Evolutionary conservation across 2,329 filamentous ascomycete genomes (phyloP), one percentile per base, ranked within the genome.

Genomic region (Calonectria naviculata): DNA sequence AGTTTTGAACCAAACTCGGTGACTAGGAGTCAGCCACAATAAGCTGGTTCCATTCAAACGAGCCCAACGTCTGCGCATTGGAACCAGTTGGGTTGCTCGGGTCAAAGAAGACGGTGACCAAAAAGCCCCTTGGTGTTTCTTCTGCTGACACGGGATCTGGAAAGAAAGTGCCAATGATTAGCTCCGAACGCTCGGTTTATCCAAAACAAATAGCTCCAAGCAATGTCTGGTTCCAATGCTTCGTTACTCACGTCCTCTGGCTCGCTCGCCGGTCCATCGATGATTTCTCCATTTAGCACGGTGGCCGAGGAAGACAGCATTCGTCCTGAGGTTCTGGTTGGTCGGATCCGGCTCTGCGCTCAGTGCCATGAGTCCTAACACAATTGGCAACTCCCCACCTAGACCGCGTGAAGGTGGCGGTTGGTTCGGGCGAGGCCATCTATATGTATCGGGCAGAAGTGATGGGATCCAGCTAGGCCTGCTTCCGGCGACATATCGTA

Each of bases 331-430:
- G 8, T 75, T 74, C 1, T 1, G 26, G 24, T 41, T n/a, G 0
- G 13, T 19, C 6, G 1, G 3, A 8, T 67, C 56, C 1, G n/a
- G 21, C 2, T 74, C 5, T 6, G 76, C 67, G 69, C 68, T 72
- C 44, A 85, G 80, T 1, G 83, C 83, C 82, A 86, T 84, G n/a
- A 86, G 71, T 1, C 80, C 84, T 4, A 86, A 73, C 13, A 86
- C 74, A 8, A 85, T 80, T 4, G 80, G 74, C 15, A 86, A 64
- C n/a, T 84, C 79, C 19, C 84, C 84, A 1, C 80, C 78, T 1
- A 86, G 79, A 0, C 84, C 84, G 0, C 7, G 21, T 0, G 84
- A 85, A 0, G 6, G 52, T 4, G 61, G 74, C 1, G 68, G 15
- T 1, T 64, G 10, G 6, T 41, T 17, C 3, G 46, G 1, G 4